phyloP scores from a whole-genome alignment of 805 yeast species.

The Spencermartinsiella europaea region DNA sequence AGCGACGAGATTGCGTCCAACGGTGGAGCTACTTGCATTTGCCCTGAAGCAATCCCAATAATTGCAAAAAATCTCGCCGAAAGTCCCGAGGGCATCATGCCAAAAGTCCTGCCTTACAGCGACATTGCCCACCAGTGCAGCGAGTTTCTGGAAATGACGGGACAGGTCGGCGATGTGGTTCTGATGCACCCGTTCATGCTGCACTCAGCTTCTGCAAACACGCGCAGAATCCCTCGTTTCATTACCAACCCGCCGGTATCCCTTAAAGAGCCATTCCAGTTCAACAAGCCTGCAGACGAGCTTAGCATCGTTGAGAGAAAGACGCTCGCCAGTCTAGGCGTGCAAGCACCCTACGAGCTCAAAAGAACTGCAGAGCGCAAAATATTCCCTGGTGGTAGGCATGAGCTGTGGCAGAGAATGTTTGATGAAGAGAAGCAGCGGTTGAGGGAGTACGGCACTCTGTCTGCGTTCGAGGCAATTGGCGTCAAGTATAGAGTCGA shows the following conservation, averaged over 20 bases:
- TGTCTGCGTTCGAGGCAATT: slow-evolving; percentile 3
- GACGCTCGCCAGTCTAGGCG: slow-evolving; percentile 7
- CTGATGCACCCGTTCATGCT: slow-evolving; percentile 11
- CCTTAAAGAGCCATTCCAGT: slow-evolving; percentile 8
- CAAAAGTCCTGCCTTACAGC: slow-evolving; percentile 2
- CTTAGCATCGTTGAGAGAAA: slow-evolving; percentile 7
- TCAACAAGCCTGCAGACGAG: slow-evolving; percentile 4
- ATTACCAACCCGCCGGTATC: slow-evolving; percentile 10
- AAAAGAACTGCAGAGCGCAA: slow-evolving; percentile 11
- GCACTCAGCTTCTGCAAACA: slow-evolving; percentile 12
- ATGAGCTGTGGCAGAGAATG: slow-evolving; percentile 9
- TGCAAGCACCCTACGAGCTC: slow-evolving; percentile 6
- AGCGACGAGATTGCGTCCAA: slow-evolving; percentile 6
- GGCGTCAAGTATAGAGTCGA: background rate
- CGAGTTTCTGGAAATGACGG: background rate
- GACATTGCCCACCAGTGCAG: slow-evolving; percentile 1
- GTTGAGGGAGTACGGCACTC: slow-evolving; percentile 6
- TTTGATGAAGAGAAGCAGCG: slow-evolving; percentile 8
- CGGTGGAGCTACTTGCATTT: slow-evolving; percentile 11
- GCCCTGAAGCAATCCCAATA: slow-evolving; percentile 10
- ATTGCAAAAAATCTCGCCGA: slow-evolving; percentile 5
- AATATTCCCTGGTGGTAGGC: slow-evolving; percentile 6
- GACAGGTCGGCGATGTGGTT: slow-evolving; percentile 10
- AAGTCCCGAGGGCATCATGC: slow-evolving; percentile 9
- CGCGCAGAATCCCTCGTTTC: slow-evolving; percentile 9